Evolutionary conservation across 2,329 filamentous ascomycete genomes (phyloP).

Genomic region (Teratosphaeriaceae sp.): DNA sequence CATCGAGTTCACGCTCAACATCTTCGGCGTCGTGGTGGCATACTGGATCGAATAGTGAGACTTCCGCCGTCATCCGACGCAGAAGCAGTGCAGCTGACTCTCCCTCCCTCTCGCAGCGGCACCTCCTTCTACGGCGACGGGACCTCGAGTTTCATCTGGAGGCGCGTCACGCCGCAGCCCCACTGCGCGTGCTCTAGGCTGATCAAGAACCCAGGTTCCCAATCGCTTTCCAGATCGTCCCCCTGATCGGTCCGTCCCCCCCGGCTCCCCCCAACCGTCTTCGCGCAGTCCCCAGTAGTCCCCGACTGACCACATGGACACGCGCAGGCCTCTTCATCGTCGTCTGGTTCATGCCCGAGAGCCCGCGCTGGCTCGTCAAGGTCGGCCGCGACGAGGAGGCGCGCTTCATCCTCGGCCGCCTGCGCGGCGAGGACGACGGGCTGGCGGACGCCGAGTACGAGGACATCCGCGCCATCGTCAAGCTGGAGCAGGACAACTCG

Average conservation of each 20-base stretch:
- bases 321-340: slow-evolving; percentile 22
- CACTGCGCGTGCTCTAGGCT: no score
- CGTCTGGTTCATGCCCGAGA: slow-evolving; percentile 63
- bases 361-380: slow-evolving; percentile 55
- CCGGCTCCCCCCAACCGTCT: background rate
- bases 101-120: slow-evolving; percentile 2
- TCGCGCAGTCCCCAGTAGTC: no score
- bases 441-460: slow-evolving; percentile 58
- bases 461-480: slow-evolving; percentile 59
- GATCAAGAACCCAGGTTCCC: slow-evolving; percentile 60
- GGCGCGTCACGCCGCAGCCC: no score
- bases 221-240: slow-evolving; percentile 63
- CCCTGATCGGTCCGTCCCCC: slow-evolving; percentile 50
- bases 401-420: slow-evolving; percentile 48
- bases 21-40: slow-evolving; percentile 53
- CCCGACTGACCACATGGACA: no score
- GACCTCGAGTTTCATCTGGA: slow-evolving; percentile 33
- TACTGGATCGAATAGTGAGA: slow-evolving; percentile 43
- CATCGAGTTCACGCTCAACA: slow-evolving; percentile 67
- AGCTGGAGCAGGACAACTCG: slow-evolving; percentile 45
- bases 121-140: slow-evolving; percentile 18
- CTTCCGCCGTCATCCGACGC: slow-evolving; percentile 10
- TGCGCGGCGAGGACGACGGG: slow-evolving; percentile 48
- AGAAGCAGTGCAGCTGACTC: background rate
- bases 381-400: slow-evolving; percentile 61